Percentiles rank a stretch among this genome's conserved stretches.
phyloP scores from a whole-genome alignment of 768 basidiomycete genomes.

The Russula lepida region DNA sequence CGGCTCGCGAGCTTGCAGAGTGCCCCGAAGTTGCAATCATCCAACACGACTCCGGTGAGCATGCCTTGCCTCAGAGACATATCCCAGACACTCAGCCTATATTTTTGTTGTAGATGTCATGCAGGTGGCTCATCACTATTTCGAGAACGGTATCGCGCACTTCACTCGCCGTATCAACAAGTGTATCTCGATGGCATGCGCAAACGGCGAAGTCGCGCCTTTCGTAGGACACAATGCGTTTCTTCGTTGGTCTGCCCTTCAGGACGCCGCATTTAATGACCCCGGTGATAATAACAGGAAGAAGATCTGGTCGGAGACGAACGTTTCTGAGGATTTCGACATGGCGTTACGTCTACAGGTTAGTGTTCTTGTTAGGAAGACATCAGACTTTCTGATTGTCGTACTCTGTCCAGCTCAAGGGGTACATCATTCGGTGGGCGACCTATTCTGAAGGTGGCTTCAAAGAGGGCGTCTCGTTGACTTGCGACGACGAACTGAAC shows the following conservation, averaged over 20 bases:
- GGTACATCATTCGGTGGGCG: conserved; percentile 77
- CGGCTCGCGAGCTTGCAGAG: conserved; percentile 74
- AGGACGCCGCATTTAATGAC: conserved; percentile 76
- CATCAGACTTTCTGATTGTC: not conserved
- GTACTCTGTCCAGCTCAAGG: conserved; percentile 31
- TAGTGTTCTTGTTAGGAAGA: not conserved
- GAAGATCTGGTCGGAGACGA: conserved; percentile 70
- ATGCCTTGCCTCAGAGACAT: not conserved
- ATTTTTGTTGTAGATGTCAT: conserved; percentile 52
- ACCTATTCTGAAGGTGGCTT: conserved; percentile 80
- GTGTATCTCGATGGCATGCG: conserved; percentile 69
- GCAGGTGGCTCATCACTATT: conserved; percentile 85
- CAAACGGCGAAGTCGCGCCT: conserved; percentile 75
- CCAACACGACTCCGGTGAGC: conserved; percentile 73
- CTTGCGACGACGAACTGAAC: conserved; percentile 85
- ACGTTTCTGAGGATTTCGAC: conserved; percentile 79
- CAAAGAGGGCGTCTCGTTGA: conserved; percentile 87
- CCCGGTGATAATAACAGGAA: conserved; percentile 53
- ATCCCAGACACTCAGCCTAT: not conserved
- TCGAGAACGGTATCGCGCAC: conserved; percentile 83
- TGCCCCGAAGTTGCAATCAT: conserved; percentile 83
- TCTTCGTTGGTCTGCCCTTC: conserved; percentile 81
- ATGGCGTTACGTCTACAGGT: conserved; percentile 60
- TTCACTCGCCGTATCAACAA: conserved; percentile 85
- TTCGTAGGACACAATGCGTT: conserved; percentile 89